Evolutionary conservation across 371 early-diverging fungal genomes (phyloP), one percentile per base, ranked within the genome.

Genomic region (Rhizopus delemar): DNA sequence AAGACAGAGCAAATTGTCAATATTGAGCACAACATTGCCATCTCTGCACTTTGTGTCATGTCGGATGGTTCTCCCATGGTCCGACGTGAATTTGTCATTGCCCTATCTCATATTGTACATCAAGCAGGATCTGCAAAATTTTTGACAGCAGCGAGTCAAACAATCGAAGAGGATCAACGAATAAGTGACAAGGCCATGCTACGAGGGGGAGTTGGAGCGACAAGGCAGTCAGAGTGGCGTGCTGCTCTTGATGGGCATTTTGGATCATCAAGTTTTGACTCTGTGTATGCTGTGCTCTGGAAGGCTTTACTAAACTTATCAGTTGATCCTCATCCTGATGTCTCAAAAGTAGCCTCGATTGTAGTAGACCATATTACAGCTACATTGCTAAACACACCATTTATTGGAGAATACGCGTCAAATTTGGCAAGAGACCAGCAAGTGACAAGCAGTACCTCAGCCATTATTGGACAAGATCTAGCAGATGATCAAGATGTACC

Each of bases 1-100:
- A 85, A 85, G 56, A 84, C 86, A 9, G 90, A 89, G 41, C 86
- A 88, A 61, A 80, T 87, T 46, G 73, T 83, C n/a, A 85, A 89
- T 46, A 82, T 88, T 36, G 86, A 88, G 60, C 86, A 89, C 53
- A 87, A 84, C 49, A 80, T 91, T 50, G 84, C 84, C 16, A 82
- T 85, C 32, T 77, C 84, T 28, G 76, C 90, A 0, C 64, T 92
- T 35, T 74, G 76, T n/a, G 79, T 79, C 13, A 80, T 87, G 58
- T 77, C 85, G 8, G 96, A 95, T 74, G 92, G 88, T 11, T 88
- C 90, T 3, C 90, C 93, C 2, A 71, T 93, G 51, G 94, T 94
- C 2, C 83, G 96, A 36, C 82, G 80, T 63, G 94, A 95, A 64
- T 80, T 93, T 35, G 88, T 92, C 6, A 80, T 86, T 56, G 80